phyloP scores from a whole-genome alignment of 75 land plant species.

The Picea sitchensis region DNA sequence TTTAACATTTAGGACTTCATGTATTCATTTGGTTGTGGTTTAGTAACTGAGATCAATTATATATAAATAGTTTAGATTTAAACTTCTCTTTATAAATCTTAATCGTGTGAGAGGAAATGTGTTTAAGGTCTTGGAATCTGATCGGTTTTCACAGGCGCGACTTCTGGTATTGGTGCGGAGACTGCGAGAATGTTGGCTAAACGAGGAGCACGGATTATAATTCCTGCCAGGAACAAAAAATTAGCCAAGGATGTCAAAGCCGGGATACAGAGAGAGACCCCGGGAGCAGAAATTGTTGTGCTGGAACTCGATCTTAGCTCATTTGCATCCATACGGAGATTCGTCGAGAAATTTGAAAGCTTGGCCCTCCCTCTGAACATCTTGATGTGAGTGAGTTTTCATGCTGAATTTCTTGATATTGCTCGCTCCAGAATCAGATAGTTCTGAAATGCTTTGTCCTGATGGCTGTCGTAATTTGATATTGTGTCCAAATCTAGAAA shows the following conservation, averaged over 20 bases:
- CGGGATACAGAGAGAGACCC: conserved; percentile 41
- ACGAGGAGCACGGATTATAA: conserved; percentile 64
- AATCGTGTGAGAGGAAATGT: no score
- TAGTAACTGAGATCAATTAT: not conserved
- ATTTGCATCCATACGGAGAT: conserved; percentile 47
- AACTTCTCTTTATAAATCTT: not conserved
- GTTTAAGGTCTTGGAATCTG: no score
- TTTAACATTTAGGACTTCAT: not conserved
- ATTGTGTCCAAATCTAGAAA: conserved; percentile 36
- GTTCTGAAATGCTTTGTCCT: not conserved
- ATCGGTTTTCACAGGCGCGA: conserved; percentile 56
- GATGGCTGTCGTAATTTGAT: not conserved
- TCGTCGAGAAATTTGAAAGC: conserved; percentile 50
- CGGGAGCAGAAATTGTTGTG: conserved; percentile 40
- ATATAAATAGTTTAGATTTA: not conserved
- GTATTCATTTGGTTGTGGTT: not conserved
- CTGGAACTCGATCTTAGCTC: conserved; percentile 75
- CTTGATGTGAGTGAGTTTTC: conserved; percentile 47
- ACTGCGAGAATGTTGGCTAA: conserved; percentile 74
- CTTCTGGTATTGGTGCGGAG: conserved; percentile 88
- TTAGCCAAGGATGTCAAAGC: conserved; percentile 58
- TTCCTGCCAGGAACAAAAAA: conserved; percentile 71
- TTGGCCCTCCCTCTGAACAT: conserved; percentile 66
- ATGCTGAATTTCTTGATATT: not conserved
- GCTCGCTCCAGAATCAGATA: not conserved